These are phyloP conservation scores for Fomitopsis palustris DNA, from an alignment of 1,284 basidiomycete species.

Conservation along the genomic window DNA sequence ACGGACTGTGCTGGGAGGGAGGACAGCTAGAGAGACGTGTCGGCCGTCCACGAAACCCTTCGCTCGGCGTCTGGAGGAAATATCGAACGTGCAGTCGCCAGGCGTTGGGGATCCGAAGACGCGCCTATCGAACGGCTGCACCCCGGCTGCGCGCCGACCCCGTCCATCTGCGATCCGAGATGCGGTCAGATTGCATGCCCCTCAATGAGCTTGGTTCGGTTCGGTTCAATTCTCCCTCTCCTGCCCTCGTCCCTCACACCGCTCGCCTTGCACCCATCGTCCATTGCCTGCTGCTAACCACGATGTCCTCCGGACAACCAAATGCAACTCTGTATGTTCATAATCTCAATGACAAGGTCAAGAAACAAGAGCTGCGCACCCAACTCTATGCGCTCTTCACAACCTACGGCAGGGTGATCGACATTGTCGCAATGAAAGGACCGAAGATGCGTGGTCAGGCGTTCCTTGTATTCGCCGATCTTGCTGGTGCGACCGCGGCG, in stretches of 20 bases:
- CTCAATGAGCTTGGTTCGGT: background rate
- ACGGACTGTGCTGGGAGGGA: background rate
- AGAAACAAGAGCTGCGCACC: constrained; percentile 85
- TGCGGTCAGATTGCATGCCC: background rate
- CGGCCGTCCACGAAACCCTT: background rate
- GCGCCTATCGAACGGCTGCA: background rate
- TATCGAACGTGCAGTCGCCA: background rate
- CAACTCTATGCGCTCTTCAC: constrained; percentile 91
- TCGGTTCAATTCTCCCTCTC: background rate
- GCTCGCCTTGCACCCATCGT: background rate
- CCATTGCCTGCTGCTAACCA: constrained; percentile 9
- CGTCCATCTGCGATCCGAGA: background rate
- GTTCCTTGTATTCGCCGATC: constrained; percentile 92
- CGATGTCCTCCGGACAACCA: constrained; percentile 48
- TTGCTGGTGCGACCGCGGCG: constrained; percentile 85
- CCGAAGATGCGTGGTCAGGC: constrained; percentile 92
- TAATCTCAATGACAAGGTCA: constrained; percentile 92
- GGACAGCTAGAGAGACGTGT: constrained; percentile 1
- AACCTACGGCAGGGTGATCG: constrained; percentile 90
- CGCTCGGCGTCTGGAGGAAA: background rate
- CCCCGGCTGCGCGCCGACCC: background rate
- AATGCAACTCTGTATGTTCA: constrained; percentile 92
- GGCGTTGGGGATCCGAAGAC: background rate
- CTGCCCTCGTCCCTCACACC: background rate
- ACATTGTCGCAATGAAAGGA: constrained; percentile 90